Evolutionary conservation across 2,329 filamentous ascomycete genomes (phyloP).

Genomic region (Periconia sp.): DNA sequence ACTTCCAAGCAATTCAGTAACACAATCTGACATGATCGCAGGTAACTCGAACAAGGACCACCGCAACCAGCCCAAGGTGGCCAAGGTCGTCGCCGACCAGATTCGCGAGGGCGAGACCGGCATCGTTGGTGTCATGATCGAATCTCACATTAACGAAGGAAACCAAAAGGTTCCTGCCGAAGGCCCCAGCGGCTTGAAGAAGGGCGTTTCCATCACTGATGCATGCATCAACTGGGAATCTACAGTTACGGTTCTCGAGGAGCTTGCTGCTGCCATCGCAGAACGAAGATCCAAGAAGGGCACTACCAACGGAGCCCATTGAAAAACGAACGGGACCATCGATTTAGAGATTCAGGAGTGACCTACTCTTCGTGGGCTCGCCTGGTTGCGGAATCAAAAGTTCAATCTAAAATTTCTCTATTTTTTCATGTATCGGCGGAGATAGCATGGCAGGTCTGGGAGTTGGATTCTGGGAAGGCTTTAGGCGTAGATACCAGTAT

Average conservation of each 20-base stretch:
- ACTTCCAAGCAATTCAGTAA: too few species aligned
- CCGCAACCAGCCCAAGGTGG: constrained; percentile 94
- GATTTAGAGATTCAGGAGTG: too few species aligned
- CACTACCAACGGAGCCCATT: constrained; percentile 33
- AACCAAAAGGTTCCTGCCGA: constrained; percentile 79
- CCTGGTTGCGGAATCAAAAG: too few species aligned
- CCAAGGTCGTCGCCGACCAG: constrained; percentile 81
- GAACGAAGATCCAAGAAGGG: constrained; percentile 65
- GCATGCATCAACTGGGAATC: constrained; percentile 94
- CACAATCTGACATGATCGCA: constrained; percentile 44
- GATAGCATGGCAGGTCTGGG: too few species aligned
- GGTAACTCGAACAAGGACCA: constrained; percentile 98
- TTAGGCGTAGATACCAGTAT: too few species aligned
- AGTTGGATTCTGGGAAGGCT: too few species aligned
- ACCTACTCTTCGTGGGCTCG: too few species aligned
- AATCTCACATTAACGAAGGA: constrained; percentile 94
- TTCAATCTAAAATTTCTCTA: too few species aligned
- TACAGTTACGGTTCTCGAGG: constrained; percentile 80
- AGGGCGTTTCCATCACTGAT: constrained; percentile 93
- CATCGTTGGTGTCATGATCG: constrained; percentile 98
- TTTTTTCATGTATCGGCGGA: too few species aligned
- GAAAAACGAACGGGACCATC: too few species aligned
- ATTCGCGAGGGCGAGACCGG: constrained; percentile 83
- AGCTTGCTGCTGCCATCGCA: constrained; percentile 83
- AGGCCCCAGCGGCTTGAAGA: constrained; percentile 78